Base-by-base conservation (phyloP, 176 grass and related monocot genomes). In the Cocos nucifera region DNA sequence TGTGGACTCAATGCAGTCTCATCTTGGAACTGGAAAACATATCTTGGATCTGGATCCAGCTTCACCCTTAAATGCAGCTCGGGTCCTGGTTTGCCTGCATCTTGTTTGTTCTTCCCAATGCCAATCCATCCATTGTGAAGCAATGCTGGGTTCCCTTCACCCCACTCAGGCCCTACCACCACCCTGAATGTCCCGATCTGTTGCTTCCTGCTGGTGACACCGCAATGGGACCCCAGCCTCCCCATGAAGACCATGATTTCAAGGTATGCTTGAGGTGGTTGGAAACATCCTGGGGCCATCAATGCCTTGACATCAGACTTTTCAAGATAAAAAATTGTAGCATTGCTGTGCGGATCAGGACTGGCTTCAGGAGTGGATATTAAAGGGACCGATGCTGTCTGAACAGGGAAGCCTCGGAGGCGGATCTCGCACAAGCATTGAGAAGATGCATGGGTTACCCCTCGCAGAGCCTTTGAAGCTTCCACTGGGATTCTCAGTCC, bases 11-110 rank as follows among this genome's bases (percentile, higher is more conserved):
- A 74, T 50, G 70, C 71, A 18, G 82, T 76, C 48, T 74, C 84
- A 8, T 88, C 84, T 32, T 94, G 84, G 15, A 94, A 94, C 60
- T 83, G 74, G 69, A 97, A 97, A 5, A 91, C 64, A 62, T 91
- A 97, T 26, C 92, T 75, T 6, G 78, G 87, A 5, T 91, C 92
- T 0, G 75, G 62, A 56, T 97, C 92, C 22, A 91, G 17, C 66
- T 69, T 91, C 59, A 88, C 92, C 22, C 49, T 56, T 59, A 85
- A 16, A 56, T 97, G 87, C 51, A 96, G 58, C 61, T 91, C 80
- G 3, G 74, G 66, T 54, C 51, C 54, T 15, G 30, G 6, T 65
- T 75, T 68, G 7, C 77, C 74, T 39, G 5, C 27, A 20, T 56
- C 59, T 12, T n/a, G 17, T 54, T 73, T 88, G 49, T 80, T 71